phyloP scores from a whole-genome alignment of 352 stramenopile genomes.

The Saprolegnia diclina region DNA sequence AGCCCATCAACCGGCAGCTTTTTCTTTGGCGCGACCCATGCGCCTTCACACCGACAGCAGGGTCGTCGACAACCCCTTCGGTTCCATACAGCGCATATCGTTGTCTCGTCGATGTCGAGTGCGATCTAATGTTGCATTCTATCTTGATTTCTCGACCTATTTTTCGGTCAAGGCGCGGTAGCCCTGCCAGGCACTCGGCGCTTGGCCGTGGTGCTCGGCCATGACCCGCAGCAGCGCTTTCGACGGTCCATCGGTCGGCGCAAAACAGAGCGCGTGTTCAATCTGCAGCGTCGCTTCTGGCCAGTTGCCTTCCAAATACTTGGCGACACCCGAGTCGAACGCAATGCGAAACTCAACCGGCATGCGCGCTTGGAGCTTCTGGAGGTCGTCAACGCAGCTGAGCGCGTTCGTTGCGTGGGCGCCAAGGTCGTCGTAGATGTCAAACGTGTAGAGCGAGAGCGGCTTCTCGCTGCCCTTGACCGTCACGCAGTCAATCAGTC shows the following conservation, averaged over 20 bases:
- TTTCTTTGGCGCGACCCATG: too few species aligned
- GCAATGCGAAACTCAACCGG: conserved; percentile 44
- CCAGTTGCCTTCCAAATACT: conserved; percentile 75
- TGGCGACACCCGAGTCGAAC: conserved; percentile 53
- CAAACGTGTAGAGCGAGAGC: conserved; percentile 82
- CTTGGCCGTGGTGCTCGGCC: conserved; percentile 32
- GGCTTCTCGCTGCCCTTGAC: conserved; percentile 74
- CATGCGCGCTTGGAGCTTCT: conserved; percentile 27
- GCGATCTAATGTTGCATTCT: too few species aligned
- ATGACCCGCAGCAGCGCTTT: conserved; percentile 58
- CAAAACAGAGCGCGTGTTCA: conserved; percentile 50
- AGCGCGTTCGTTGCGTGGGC: conserved; percentile 2
- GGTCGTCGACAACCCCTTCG: too few species aligned
- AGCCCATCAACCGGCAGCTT: too few species aligned
- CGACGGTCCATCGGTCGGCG: conserved; percentile 51
- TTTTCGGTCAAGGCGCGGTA: conserved; percentile 61
- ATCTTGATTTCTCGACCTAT: conserved; percentile 29
- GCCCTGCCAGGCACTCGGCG: conserved; percentile 48
- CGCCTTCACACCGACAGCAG: too few species aligned
- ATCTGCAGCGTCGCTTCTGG: conserved; percentile 40
- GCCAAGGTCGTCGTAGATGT: conserved; percentile 39
- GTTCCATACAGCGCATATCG: too few species aligned
- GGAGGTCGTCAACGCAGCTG: neutral
- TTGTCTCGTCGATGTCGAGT: too few species aligned
- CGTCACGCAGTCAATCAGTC: conserved; percentile 83